phyloP scores from a whole-genome alignment of 2,329 filamentous ascomycete genomes.

The Paecilomyces sp. region DNA sequence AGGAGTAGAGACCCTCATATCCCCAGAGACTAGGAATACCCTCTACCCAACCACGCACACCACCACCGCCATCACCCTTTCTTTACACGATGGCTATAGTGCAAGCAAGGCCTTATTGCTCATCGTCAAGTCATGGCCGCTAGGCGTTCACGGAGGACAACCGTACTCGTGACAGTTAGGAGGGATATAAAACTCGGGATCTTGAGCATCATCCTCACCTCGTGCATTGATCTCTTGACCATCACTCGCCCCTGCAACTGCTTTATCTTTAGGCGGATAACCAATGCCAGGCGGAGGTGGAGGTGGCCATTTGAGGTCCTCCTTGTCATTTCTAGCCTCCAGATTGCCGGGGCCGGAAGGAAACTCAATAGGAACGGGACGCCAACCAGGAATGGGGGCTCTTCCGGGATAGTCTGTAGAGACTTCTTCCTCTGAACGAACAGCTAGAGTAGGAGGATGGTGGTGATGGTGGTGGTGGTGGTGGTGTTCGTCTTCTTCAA shows the following conservation, averaged over 20 bases:
- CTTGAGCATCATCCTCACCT: neutral
- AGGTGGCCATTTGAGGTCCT: neutral
- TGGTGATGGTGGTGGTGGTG: neutral
- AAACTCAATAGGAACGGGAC: no score
- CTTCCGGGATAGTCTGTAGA: no score
- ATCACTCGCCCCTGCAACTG: neutral
- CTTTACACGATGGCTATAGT: no score
- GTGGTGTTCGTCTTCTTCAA: no score
- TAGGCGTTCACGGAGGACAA: neutral
- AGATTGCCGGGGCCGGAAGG: neutral
- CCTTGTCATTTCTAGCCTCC: neutral
- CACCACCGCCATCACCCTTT: no score
- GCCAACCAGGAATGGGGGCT: no score
- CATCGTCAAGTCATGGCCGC: neutral
- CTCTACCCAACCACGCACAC: no score
- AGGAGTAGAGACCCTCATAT: neutral
- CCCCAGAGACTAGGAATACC: no score
- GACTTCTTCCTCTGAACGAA: neutral
- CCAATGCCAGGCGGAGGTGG: no score
- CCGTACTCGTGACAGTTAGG: neutral
- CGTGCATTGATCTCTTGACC: neutral
- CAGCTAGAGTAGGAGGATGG: neutral
- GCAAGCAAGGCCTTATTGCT: no score
- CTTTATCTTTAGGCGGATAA: no score
- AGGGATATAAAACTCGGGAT: neutral